Base-by-base conservation (phyloP, 2,329 filamentous ascomycete species). In the Neophaeococcomyces mojaviensis region DNA sequence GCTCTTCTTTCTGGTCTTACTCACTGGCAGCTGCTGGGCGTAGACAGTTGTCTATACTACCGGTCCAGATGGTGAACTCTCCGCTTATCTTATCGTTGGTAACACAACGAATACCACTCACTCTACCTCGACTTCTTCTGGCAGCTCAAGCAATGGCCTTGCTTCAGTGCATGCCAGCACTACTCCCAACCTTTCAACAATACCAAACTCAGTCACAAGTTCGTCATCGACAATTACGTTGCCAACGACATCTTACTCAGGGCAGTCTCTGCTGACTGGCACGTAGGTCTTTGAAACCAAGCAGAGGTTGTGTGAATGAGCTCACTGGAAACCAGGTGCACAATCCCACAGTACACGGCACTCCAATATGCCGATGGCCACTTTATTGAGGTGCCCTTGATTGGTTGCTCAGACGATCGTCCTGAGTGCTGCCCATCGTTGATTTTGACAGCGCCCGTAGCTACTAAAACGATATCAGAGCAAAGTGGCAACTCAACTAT, bases 391-490 rank as follows among this genome's bases (percentile, higher is more conserved):
- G 49, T 52, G 9, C 49, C 49, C 16, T 32, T 52, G 18, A 38
- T 52, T 5, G 49, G 49, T 3, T 52, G 49, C 40, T 52, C 49
- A 20, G 49, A 52, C 22, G 47, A 52, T 13, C 44, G 49, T 18
- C 49, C 49, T 24, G 49, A 52, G n/a, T 52, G 49, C 34, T 52
- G 49, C 19, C 49, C 49, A 7, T 51, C 49, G 2, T 42, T 51
- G 42, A 49, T 44, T 34, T 43, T 49, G 6, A 46, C 46, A 3
- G 15, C 32, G 8, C 28, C 34, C 7, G 34, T 33, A 20, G 46
- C 24, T 10, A 28, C 24, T 10, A 28, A 5, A n/a, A 39, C 48
- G 19, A 36, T 28, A 15, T 33, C 48, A n/a, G 24, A 28, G 24
- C 24, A 28, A 5, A 28, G 24, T 10, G n/a, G n/a, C 24, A 28